Evolutionary conservation across 2,329 filamentous ascomycete genomes (phyloP).

Genomic region (Ophiostoma pallidulum): DNA sequence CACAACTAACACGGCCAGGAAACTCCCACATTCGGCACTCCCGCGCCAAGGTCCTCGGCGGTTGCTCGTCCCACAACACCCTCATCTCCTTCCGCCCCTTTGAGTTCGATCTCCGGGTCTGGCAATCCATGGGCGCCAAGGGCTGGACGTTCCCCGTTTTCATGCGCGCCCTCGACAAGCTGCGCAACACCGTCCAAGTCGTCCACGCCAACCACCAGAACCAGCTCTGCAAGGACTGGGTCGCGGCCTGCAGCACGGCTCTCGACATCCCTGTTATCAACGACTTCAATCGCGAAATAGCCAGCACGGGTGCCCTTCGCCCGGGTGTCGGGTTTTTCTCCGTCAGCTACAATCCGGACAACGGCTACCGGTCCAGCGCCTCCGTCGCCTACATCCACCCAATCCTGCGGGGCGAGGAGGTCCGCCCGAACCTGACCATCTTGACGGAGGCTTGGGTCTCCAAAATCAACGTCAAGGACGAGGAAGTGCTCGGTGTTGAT

Average conservation of each 20-base stretch:
- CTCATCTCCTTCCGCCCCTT: constrained; percentile 89
- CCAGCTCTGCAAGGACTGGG: constrained; percentile 86
- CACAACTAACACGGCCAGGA: constrained; percentile 26
- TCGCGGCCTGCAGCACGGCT: constrained; percentile 67
- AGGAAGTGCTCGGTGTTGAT: constrained; percentile 58
- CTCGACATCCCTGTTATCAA: constrained; percentile 71
- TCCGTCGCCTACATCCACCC: constrained; percentile 91
- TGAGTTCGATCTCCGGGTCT: constrained; percentile 76
- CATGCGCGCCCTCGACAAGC: constrained; percentile 69
- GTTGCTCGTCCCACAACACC: constrained; percentile 90
- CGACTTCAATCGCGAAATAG: constrained; percentile 83
- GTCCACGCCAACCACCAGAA: constrained; percentile 80
- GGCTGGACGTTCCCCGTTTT: constrained; percentile 84
- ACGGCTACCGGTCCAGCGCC: constrained; percentile 73
- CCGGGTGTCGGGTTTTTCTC: constrained; percentile 84
- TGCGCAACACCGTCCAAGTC: constrained; percentile 84
- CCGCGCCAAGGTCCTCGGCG: constrained; percentile 82
- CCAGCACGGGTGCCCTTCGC: constrained; percentile 59
- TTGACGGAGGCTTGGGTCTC: constrained; percentile 84
- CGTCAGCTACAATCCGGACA: constrained; percentile 83
- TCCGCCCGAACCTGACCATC: constrained; percentile 73
- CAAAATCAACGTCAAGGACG: constrained; percentile 60
- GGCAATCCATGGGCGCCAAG: constrained; percentile 71
- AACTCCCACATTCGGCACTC: constrained; percentile 91
- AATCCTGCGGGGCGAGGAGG: constrained; percentile 73